Percentiles rank a stretch among this genome's conserved stretches.
Conservation (phyloP, 139 green algal genomes). For the Chloropicon primus region DNA sequence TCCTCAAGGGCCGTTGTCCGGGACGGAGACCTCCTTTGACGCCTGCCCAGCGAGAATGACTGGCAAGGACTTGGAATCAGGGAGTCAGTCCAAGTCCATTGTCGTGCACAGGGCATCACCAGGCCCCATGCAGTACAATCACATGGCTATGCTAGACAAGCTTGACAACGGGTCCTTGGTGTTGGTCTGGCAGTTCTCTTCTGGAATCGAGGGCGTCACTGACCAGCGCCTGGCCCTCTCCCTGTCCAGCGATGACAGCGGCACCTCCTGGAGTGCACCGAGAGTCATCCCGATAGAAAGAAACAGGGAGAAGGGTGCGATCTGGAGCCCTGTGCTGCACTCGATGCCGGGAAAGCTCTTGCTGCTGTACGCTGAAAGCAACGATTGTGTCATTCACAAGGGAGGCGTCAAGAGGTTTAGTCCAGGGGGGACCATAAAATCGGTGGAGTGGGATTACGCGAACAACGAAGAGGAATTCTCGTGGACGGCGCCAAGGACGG, state of each 20-base stretch:
- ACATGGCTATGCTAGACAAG: background rate
- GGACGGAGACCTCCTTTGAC: background rate
- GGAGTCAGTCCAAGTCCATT: background rate
- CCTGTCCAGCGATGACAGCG: constrained; percentile 12
- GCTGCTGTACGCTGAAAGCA: constrained; percentile 23
- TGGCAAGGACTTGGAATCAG: background rate
- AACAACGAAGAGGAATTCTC: constrained; percentile 2
- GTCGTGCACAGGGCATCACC: background rate
- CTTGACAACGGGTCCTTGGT: background rate
- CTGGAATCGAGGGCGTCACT: constrained; percentile 7
- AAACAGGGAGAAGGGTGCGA: constrained; percentile 10
- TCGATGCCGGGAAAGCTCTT: constrained; percentile 12
- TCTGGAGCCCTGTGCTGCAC: constrained; percentile 20
- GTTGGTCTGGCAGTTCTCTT: background rate
- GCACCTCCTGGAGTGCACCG: constrained; percentile 3
- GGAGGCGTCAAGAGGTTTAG: constrained; percentile 8
- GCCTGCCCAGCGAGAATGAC: background rate
- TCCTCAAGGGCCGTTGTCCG: background rate
- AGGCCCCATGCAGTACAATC: background rate
- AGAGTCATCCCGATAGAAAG: constrained; percentile 1
- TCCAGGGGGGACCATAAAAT: constrained; percentile 23
- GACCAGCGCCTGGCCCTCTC: constrained; percentile 15
- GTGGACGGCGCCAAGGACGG: constrained; percentile 10
- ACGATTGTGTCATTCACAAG: constrained; percentile 4
- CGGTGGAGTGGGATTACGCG: background rate